A percentile compares a stretch with the other conserved stretches of the same genome.
Conservation (phyloP, 1,284 basidiomycete genomes). For the Trametes sp. region DNA sequence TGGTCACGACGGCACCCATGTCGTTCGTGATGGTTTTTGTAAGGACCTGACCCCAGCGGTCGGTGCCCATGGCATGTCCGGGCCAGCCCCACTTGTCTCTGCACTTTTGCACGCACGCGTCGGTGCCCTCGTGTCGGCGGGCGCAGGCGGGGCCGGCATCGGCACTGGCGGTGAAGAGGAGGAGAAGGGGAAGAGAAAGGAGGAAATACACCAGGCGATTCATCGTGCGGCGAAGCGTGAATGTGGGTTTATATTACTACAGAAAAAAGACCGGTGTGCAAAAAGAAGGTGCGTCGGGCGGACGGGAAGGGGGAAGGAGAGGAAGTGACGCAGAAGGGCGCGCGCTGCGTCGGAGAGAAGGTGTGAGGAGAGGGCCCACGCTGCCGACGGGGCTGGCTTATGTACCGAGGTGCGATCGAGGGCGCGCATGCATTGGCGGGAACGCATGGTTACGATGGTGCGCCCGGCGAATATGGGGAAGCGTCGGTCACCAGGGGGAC, state of each 20-base stretch:
- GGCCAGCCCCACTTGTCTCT: slow-evolving; percentile 59
- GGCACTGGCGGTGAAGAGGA: slow-evolving; percentile 42
- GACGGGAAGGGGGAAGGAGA: slow-evolving; percentile 21
- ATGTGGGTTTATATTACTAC: slow-evolving; percentile 29
- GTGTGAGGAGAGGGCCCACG: slow-evolving; percentile 17
- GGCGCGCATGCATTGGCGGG: slow-evolving; percentile 11
- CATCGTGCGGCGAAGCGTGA: slow-evolving; percentile 45
- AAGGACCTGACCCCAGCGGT: slow-evolving; percentile 62
- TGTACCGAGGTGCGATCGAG: slow-evolving; percentile 17
- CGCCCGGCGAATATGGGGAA: slow-evolving; percentile 21
- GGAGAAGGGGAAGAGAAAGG: slow-evolving; percentile 48
- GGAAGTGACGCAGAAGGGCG: slow-evolving; percentile 24
- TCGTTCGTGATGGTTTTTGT: slow-evolving; percentile 40
- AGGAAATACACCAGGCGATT: slow-evolving; percentile 47
- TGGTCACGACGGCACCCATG: slow-evolving; percentile 41
- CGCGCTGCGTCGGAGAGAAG: slow-evolving; percentile 29
- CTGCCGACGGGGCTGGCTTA: slow-evolving; percentile 16
- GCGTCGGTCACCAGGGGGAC: slow-evolving; percentile 35
- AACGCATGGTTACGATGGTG: slow-evolving; percentile 28
- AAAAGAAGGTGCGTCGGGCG: slow-evolving; percentile 32
- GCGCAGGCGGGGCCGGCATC: slow-evolving; percentile 60
- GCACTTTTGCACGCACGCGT: slow-evolving; percentile 53
- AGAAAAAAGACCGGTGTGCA: slow-evolving; percentile 35
- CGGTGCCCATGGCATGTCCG: slow-evolving; percentile 55
- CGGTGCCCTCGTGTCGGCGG: slow-evolving; percentile 43